A percentile compares a stretch with the other conserved stretches of the same genome.
Evolutionary conservation across 192 early-diverging fungal genomes (phyloP).

Genomic region (Backusella circina): DNA sequence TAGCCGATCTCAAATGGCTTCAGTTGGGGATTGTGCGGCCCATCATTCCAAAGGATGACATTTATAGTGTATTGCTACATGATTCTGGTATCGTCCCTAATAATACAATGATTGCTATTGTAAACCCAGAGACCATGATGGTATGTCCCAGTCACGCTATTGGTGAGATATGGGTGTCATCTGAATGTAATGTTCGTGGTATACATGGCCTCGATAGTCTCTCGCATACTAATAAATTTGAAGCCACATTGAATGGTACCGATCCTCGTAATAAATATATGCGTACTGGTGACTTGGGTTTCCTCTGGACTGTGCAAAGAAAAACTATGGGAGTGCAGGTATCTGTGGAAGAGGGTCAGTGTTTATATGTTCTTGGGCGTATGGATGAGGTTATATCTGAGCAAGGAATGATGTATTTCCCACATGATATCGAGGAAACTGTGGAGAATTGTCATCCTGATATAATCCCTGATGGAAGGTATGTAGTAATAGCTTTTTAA

Average conservation of each 20-base stretch:
- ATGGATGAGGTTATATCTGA: slow-evolving; percentile 66
- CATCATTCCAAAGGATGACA: slow-evolving; percentile 46
- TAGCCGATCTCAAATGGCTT: slow-evolving; percentile 60
- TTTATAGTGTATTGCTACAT: slow-evolving; percentile 53
- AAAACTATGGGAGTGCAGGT: slow-evolving; percentile 18
- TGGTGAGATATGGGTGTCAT: slow-evolving; percentile 86
- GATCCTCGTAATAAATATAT: slow-evolving; percentile 59
- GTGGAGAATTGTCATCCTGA: slow-evolving; percentile 62
- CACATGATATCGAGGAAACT: slow-evolving; percentile 69
- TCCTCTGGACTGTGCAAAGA: slow-evolving; percentile 66
- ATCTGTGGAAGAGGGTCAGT: slow-evolving; percentile 55
- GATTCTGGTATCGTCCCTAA: slow-evolving; percentile 71
- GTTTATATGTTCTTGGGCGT: slow-evolving; percentile 73
- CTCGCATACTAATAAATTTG: slow-evolving; percentile 32
- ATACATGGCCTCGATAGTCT: slow-evolving; percentile 35
- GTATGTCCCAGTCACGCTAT: slow-evolving; percentile 65
- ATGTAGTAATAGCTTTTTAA: not conserved
- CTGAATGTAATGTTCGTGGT: slow-evolving; percentile 47
- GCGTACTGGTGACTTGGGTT: slow-evolving; percentile 79
- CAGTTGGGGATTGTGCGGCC: slow-evolving; percentile 60
- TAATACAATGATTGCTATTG: slow-evolving; percentile 80
- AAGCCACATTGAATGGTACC: slow-evolving; percentile 56
- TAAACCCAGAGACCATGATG: slow-evolving; percentile 67
- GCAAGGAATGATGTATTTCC: slow-evolving; percentile 70
- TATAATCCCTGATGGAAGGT: slow-evolving; percentile 48